Evolutionary conservation across 2,329 filamentous ascomycete genomes (phyloP).

Genomic region (Magnaporthiopsis rhizophila): DNA sequence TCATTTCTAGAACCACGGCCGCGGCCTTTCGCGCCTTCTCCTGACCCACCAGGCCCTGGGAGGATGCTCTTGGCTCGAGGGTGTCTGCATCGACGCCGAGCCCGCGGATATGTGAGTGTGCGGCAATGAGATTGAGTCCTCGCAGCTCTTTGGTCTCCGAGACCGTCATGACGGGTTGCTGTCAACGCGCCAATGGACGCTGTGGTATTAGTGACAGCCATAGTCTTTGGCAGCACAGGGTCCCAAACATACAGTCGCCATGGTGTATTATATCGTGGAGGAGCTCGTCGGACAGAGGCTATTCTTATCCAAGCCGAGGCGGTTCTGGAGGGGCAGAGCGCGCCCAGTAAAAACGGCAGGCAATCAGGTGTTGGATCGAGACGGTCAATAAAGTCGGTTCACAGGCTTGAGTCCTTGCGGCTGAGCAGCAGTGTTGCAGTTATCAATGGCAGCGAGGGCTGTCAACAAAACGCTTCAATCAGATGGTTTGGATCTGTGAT

Average conservation of each 20-base stretch:
- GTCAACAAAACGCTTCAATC: neutral
- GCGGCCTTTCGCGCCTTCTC: constrained; percentile 95
- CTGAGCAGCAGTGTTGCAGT: no score
- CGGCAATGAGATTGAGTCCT: constrained; percentile 93
- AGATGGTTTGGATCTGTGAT: neutral
- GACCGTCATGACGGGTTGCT: constrained; percentile 62
- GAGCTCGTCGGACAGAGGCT: neutral
- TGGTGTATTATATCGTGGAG: neutral
- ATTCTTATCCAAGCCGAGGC: neutral
- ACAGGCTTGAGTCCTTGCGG: no score
- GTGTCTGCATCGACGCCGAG: constrained; percentile 89
- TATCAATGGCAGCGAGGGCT: neutral
- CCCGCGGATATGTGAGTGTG: constrained; percentile 95
- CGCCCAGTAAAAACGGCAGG: neutral
- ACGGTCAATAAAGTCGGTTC: no score
- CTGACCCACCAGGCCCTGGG: constrained; percentile 92
- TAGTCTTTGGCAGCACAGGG: neutral
- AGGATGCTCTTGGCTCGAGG: constrained; percentile 74
- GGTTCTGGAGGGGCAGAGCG: constrained; percentile 1
- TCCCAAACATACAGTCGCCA: neutral
- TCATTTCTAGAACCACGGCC: constrained; percentile 95
- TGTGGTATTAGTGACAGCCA: neutral
- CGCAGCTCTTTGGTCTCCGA: constrained; percentile 94
- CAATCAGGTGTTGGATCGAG: neutral
- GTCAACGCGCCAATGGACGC: constrained; percentile 7